Conservation (phyloP, 306 rosid species). For the Adenanthera pavonina region DNA sequence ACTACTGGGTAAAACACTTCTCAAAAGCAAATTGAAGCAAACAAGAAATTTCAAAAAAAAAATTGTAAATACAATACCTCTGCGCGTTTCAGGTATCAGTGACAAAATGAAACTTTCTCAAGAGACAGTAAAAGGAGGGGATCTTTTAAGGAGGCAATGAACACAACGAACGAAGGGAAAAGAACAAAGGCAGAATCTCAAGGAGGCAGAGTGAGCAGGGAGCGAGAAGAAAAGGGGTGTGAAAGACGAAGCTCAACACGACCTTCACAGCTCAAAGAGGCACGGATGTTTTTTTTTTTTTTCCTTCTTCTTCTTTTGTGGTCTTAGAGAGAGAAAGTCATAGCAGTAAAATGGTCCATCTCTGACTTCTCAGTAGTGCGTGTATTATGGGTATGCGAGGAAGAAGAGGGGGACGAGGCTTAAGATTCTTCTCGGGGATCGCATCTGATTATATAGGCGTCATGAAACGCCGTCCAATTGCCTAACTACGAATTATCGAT, state of each 20-base stretch:
- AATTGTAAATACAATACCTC: background rate
- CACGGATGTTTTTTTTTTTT: background rate
- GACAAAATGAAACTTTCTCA: background rate
- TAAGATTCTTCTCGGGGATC: background rate
- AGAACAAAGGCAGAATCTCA: background rate
- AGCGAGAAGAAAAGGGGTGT: background rate
- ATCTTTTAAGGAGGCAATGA: background rate
- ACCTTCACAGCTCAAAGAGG: background rate
- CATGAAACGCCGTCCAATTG: background rate
- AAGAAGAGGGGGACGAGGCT: background rate
- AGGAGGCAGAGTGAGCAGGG: background rate
- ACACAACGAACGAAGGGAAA: background rate
- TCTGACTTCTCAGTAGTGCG: background rate
- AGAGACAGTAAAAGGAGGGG: background rate
- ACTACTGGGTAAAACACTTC: background rate
- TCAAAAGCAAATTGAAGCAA: conserved; percentile 18
- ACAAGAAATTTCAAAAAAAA: background rate
- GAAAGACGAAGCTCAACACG: conserved; percentile 1
- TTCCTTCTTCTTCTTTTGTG: background rate
- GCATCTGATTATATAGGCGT: conserved; percentile 14
- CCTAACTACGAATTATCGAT: background rate
- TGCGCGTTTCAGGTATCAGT: background rate
- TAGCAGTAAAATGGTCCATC: background rate
- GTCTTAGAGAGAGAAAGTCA: background rate
- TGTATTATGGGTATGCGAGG: background rate